Base-by-base conservation (phyloP, 768 basidiomycete species). In the Mycena filopes region DNA sequence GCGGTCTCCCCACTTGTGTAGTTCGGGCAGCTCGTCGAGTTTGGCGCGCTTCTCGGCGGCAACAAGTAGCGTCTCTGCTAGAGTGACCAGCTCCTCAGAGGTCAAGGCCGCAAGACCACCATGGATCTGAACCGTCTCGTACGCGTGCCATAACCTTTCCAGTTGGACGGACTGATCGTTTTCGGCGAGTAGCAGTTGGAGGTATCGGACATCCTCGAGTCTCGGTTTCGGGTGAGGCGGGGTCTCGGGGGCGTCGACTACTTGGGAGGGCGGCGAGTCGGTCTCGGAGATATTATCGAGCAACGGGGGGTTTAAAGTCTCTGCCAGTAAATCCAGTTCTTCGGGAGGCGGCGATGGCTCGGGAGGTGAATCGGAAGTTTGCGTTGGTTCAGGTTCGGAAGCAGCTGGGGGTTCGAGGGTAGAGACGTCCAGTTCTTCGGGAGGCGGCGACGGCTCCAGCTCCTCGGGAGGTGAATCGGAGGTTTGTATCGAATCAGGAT, bases 141-240 rank as follows among this genome's bases (percentile, higher is more conserved):
- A 56, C 56, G 74, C 53, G 67, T 70, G 80, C 73, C 29, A 78
- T 63, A 48, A 78, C 75, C 70, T 77, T 79, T 65, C 78, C 73
- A 54, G 72, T 77, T 80, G 42, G 42, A 73, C 63, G 28, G 38
- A 16, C 2, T 53, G 23, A 26, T 36, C 20, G n/a, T 28, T 23
- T 46, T 65, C 63, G 10, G 36, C 42, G 12, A 65, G 58, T 5
- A 65, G 21, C 11, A 3, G 10, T 43, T 33, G 55, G 49, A 65
- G 63, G 50, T 58, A 58, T 36, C 13, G 41, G 12, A 58, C 36
- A 42, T 58, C 53, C 20, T 26, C 48, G 29, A 56, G 21, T 31
- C 13, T 55, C 16, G 38, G 20, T 9, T 3, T 21, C 3, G 15
- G 1, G 29, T 4, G 46, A 21, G 4, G 38, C 38, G 18, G 38